Percentiles rank a stretch among this genome's conserved stretches.
Evolutionary conservation across 176 grass and related monocot genomes (phyloP).

Genomic region (Triticum turgidum): DNA sequence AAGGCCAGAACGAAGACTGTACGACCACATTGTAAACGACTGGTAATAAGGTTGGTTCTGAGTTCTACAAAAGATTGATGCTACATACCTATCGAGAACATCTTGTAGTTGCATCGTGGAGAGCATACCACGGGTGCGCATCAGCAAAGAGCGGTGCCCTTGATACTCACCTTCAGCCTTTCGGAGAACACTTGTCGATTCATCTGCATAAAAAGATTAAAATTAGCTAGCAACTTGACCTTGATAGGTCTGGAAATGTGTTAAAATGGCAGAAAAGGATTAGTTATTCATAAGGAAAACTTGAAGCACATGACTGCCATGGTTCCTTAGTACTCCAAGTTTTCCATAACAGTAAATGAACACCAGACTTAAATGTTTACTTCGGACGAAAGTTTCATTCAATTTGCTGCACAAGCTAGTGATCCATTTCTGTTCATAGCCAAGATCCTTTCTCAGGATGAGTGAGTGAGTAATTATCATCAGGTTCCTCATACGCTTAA

Average conservation of each 20-base stretch:
- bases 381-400: no score
- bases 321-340: no score
- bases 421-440: no score
- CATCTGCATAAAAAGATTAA: conserved; percentile 47
- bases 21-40: not conserved
- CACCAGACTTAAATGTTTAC: no score
- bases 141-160: conserved; percentile 80
- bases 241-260: conserved; percentile 6
- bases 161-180: conserved; percentile 91
- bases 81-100: conserved; percentile 77
- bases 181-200: conserved; percentile 72
- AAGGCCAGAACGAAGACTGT: not conserved
- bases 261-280: not conserved
- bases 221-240: not conserved
- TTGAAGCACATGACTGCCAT: not conserved
- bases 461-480: no score
- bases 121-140: conserved; percentile 68
- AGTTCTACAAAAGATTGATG: conserved; percentile 4
- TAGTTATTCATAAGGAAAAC: not conserved
- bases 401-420: no score
- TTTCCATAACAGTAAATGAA: no score
- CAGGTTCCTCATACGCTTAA: not conserved
- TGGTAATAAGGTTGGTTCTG: not conserved
- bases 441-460: no score
- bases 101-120: conserved; percentile 83